Evolutionary conservation across 768 basidiomycete species (phyloP), one percentile per base, ranked within the genome.

Genomic region (Ramaria sp.): DNA sequence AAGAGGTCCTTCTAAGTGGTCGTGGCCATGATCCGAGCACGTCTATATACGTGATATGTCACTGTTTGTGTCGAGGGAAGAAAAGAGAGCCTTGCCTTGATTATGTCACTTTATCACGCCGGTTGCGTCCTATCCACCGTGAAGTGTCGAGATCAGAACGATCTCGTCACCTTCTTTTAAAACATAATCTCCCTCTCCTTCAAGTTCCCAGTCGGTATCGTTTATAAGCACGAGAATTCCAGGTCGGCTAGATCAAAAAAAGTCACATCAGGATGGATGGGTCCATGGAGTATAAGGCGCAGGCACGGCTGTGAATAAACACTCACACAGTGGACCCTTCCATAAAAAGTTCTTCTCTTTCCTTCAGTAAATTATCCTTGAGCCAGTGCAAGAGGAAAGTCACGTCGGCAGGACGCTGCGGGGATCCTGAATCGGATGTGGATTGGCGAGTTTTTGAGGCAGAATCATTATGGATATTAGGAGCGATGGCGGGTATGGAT

Each of bases 221-320:
- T 98, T 98, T 52, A 99, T 81, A n/a, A 99, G 74, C 3, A 98
- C 95, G 3, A 99, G 73, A 36, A 99, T 96, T 0, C 96, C 96
- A 0, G 96, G 96, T 8, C 96, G 92, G 37, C 96, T 95, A 62
- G 30, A 37, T 28, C 16, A 10, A 25, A 27, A 25, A 27, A 6
- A 36, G 30, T 32, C 25, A 20, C 34, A 20, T 61, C 8, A 56
- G 36, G 13, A 55, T 41, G n/a, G n/a, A n/a, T n/a, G n/a, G n/a
- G n/a, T n/a, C n/a, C n/a, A n/a, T n/a, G n/a, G n/a, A n/a, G 27
- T 22, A 34, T 20, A 32, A 12, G 25, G 15, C 45, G 13, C 28
- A 27, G 27, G 28, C 22, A 42, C 16, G 37, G 34, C 27, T 34
- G 13, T 9, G 13, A 34, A 34, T 7, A n/a, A 24, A 48, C 0